Evolutionary conservation across 495 filamentous ascomycete genomes (phyloP).

Genomic region (Delitschia confertaspora): DNA sequence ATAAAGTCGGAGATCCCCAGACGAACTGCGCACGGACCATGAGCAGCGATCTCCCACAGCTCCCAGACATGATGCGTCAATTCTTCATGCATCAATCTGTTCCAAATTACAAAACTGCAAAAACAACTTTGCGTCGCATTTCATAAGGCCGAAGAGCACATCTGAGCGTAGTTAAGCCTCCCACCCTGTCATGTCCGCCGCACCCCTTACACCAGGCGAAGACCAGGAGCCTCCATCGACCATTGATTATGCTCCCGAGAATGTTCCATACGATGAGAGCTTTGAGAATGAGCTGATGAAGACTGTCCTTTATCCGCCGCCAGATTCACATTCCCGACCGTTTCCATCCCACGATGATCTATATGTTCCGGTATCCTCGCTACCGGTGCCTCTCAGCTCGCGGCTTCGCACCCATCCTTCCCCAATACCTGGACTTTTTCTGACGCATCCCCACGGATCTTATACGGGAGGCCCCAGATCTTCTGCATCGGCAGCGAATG

Average conservation of each 20-base stretch:
- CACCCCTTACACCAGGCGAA: conserved; percentile 20
- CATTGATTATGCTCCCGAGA: conserved; percentile 16
- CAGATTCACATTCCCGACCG: conserved; percentile 3
- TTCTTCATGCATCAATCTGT: no score
- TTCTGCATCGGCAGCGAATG: conserved; percentile 18
- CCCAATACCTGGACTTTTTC: conserved; percentile 30
- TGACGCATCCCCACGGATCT: conserved; percentile 34
- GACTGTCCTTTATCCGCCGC: conserved; percentile 25
- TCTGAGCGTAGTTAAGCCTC: not conserved
- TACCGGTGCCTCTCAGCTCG: conserved; percentile 34
- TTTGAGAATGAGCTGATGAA: conserved; percentile 34
- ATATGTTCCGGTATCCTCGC: conserved; percentile 24
- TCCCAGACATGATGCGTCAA: no score
- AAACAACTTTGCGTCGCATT: not conserved
- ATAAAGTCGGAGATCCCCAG: no score
- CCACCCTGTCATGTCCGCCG: conserved; percentile 10
- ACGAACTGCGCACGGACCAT: no score
- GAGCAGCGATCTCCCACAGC: no score
- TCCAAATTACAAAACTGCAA: not conserved
- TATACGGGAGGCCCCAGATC: conserved; percentile 34
- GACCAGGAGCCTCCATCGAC: conserved; percentile 14
- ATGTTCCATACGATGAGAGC: conserved; percentile 28
- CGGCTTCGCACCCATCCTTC: conserved; percentile 29
- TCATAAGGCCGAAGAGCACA: not conserved
- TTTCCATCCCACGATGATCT: conserved; percentile 13